A percentile compares a stretch with the other conserved stretches of the same genome.
Conservation (phyloP, 352 stramenopile species). For the Globisporangium rhizosaccharum region DNA sequence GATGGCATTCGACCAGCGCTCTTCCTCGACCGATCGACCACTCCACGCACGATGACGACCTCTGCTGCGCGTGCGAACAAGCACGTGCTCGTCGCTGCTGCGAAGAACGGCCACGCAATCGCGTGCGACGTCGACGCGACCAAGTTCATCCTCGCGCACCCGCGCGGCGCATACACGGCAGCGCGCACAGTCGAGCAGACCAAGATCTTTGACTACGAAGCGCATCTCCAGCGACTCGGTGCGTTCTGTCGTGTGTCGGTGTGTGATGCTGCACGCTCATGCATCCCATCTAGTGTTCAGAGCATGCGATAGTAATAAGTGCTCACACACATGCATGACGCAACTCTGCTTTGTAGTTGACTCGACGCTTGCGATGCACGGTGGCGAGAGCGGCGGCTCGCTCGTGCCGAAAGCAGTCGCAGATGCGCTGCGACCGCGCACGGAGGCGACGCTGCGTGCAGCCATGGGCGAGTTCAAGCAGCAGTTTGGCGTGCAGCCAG, state of each 20-base stretch:
- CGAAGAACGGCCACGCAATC: conserved; percentile 71
- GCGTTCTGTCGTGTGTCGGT: not conserved
- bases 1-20: no score
- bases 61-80: conserved; percentile 8
- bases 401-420: conserved; percentile 27
- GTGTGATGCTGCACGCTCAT: not conserved
- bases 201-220: conserved; percentile 76
- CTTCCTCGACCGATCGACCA: no score
- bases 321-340: not conserved
- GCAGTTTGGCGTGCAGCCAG: conserved; percentile 28
- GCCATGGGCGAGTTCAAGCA: conserved; percentile 60
- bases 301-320: not conserved
- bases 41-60: not conserved
- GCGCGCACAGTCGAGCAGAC: conserved; percentile 70
- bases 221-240: conserved; percentile 73
- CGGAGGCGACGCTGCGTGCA: conserved; percentile 55
- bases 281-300: not conserved
- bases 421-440: conserved; percentile 41
- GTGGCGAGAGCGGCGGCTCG: not conserved
- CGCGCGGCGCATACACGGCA: conserved; percentile 67
- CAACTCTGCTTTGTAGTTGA: conserved; percentile 35
- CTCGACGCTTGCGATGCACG: conserved; percentile 61
- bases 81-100: conserved; percentile 33
- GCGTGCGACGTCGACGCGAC: conserved; percentile 59
- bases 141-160: conserved; percentile 52